Base-by-base conservation (phyloP, 805 yeast genomes). In the Wickerhamiella hasegawae region DNA sequence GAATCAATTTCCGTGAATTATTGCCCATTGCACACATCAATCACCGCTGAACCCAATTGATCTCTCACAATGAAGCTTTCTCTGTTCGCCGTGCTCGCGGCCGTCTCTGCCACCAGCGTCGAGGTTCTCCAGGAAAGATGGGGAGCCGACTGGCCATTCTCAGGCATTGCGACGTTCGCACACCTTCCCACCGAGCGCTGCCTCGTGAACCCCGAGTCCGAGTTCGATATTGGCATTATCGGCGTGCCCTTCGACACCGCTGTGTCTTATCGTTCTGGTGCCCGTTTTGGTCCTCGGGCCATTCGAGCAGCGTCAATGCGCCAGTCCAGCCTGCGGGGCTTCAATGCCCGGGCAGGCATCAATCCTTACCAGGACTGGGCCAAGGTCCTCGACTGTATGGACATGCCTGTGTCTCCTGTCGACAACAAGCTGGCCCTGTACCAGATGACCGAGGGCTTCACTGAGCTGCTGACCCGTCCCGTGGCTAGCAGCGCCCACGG, bases 171-270 rank as follows among this genome's bases (percentile, higher is more conserved):
- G 23, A 53, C 62, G n/a, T 81, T 78, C 63, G 92, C 90, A 2
- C 90, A 81, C 42, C 57, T 81, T 34, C 72, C 72, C 18, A 64
- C 68, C 38, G 60, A 67, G 27, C 63, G 62, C 39, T 81, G 93
- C 50, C 61, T 80, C 32, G 66, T 51, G 16, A 34, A 47, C 53
- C 68, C 29, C 60, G 64, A 4, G 41, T 52, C 41, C 5, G 47
- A 58, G 2, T 82, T 65, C 45, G 93, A 81, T 45, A 66, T 81
- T 33, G 93, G 75, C 1, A 43, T 81, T 11, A 63, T 80, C 37
- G 93, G 93, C 4, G 76, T 77, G 1, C 92, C 92, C 0, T 81
- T 80, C 46, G 93, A 80, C 49, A 80, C 90, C 5, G 87, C 87
- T 0, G 75, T 74, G 0, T 67, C 84, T 1, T 80, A 73, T 53